These are phyloP conservation scores for Colletotrichum truncatum DNA, from an alignment of 2,329 filamentous ascomycete genomes.

Conservation along the genomic window DNA sequence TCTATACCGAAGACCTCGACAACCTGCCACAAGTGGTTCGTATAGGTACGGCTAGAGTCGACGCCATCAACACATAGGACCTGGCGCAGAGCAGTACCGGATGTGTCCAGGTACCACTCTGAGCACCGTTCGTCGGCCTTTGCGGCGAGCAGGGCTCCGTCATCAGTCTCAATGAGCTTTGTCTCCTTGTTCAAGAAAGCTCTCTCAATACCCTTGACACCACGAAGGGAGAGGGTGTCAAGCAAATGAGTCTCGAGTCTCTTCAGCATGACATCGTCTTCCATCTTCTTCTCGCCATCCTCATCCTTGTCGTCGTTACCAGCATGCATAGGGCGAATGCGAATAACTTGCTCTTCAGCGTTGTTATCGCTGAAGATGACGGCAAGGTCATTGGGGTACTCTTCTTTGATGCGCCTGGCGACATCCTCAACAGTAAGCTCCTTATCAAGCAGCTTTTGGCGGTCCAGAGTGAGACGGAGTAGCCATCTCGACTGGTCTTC, in stretches of 20 bases:
- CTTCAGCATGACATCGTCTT: constrained; percentile 94
- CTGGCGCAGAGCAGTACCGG: constrained; percentile 84
- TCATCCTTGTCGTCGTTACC: constrained; percentile 79
- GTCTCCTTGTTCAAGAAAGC: constrained; percentile 91
- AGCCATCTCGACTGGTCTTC: constrained; percentile 94
- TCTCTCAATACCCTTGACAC: constrained; percentile 87
- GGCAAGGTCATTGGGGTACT: constrained; percentile 85
- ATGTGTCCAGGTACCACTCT: constrained; percentile 97
- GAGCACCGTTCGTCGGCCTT: constrained; percentile 81
- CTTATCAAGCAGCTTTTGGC: constrained; percentile 95
- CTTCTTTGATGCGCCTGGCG: constrained; percentile 86
- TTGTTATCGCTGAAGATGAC: constrained; percentile 99
- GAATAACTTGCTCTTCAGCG: constrained; percentile 92
- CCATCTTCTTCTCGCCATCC: constrained; percentile 66
- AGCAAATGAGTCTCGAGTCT: constrained; percentile 90
- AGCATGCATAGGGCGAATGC: constrained; percentile 81
- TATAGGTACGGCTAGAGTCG: constrained; percentile 85
- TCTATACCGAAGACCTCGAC: constrained; percentile 97
- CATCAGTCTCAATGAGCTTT: constrained; percentile 70
- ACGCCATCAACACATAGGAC: constrained; percentile 90
- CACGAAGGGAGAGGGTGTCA: constrained; percentile 89
- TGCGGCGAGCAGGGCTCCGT: constrained; percentile 78
- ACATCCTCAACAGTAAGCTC: constrained; percentile 92
- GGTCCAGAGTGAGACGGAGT: constrained; percentile 90
- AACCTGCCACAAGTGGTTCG: constrained; percentile 95